phyloP scores from a whole-genome alignment of 108 stramenopile species.

The Pseudonitzschia delicatissima region DNA sequence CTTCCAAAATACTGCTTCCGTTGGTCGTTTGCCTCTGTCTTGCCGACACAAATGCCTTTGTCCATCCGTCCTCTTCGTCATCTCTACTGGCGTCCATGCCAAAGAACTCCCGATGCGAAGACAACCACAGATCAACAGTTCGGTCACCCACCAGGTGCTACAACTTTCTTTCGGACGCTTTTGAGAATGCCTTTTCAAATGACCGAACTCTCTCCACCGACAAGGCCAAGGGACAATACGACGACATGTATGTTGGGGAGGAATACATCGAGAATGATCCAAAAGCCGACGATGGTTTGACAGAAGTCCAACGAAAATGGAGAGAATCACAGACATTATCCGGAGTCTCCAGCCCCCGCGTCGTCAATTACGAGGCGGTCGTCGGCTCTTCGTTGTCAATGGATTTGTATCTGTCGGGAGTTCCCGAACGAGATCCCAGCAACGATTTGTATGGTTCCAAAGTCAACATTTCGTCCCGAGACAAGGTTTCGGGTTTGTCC shows the following conservation, averaged over 20 bases:
- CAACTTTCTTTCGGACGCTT: conserved; percentile 62
- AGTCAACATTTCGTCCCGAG: conserved; percentile 67
- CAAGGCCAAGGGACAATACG: conserved; percentile 47
- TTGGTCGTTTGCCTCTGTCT: background rate
- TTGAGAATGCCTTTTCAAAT: conserved; percentile 73
- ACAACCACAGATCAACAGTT: background rate
- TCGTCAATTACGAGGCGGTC: conserved; percentile 25
- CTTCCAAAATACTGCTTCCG: background rate
- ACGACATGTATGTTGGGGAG: conserved; percentile 40
- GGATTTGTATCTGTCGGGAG: conserved; percentile 65
- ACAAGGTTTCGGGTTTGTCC: conserved; percentile 51
- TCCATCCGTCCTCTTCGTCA: background rate
- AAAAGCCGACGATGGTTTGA: conserved; percentile 19
- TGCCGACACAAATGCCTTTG: background rate
- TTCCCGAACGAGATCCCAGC: conserved; percentile 68
- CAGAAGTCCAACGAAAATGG: conserved; percentile 70
- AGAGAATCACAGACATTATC: conserved; percentile 38
- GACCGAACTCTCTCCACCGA: conserved; percentile 48
- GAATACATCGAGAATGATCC: conserved; percentile 12
- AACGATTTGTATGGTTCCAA: conserved; percentile 71
- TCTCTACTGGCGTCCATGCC: too few species aligned
- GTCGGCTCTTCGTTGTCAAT: conserved; percentile 34
- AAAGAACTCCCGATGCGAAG: background rate
- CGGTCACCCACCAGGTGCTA: conserved; percentile 16
- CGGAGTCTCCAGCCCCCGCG: background rate